A percentile compares a stretch with the other conserved stretches of the same genome.
Evolutionary conservation across 257 asterid genomes (phyloP).

Genomic region (Nyctanthes arbortristis): DNA sequence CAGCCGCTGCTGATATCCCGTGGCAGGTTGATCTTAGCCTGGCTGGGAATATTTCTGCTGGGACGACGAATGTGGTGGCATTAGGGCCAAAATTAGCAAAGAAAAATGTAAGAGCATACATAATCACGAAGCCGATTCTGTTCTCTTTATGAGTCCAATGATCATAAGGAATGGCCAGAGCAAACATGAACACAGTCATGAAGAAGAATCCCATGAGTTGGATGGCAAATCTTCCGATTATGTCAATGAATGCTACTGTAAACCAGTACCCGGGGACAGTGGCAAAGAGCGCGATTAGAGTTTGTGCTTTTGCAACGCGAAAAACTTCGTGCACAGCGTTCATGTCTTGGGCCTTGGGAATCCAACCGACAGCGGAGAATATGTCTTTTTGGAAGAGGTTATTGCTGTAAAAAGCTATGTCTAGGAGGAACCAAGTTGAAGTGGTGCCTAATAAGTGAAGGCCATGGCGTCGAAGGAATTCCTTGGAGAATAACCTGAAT

Average conservation of each 20-base stretch:
- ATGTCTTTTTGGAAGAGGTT: slow-evolving; percentile 50
- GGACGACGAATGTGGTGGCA: slow-evolving; percentile 48
- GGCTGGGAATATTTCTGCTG: slow-evolving; percentile 50
- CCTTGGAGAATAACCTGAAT: slow-evolving; percentile 41
- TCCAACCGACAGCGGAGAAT: slow-evolving; percentile 42
- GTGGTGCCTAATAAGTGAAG: slow-evolving; percentile 43
- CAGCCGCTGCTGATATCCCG: slow-evolving; percentile 51
- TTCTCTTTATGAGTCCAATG: slow-evolving; percentile 36
- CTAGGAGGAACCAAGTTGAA: slow-evolving; percentile 43
- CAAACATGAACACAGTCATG: slow-evolving; percentile 52
- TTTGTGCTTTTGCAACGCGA: slow-evolving; percentile 40
- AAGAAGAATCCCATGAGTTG: slow-evolving; percentile 50
- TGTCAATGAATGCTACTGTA: slow-evolving; percentile 35
- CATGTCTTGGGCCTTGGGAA: slow-evolving; percentile 27
- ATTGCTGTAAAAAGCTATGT: slow-evolving; percentile 48
- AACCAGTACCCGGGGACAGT: slow-evolving; percentile 55
- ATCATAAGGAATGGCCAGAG: slow-evolving; percentile 39
- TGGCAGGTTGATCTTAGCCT: slow-evolving; percentile 50
- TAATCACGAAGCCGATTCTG: slow-evolving; percentile 39
- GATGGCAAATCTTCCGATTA: slow-evolving; percentile 41
- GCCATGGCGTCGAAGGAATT: slow-evolving; percentile 45
- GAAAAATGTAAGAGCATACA: slow-evolving; percentile 46
- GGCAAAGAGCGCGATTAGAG: slow-evolving; percentile 38
- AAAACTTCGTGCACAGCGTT: slow-evolving; percentile 41
- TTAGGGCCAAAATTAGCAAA: slow-evolving; percentile 54